A percentile compares a stretch with the other conserved stretches of the same genome.
phyloP scores from a whole-genome alignment of 73 alveolate species.

The Effrenium voratum region DNA sequence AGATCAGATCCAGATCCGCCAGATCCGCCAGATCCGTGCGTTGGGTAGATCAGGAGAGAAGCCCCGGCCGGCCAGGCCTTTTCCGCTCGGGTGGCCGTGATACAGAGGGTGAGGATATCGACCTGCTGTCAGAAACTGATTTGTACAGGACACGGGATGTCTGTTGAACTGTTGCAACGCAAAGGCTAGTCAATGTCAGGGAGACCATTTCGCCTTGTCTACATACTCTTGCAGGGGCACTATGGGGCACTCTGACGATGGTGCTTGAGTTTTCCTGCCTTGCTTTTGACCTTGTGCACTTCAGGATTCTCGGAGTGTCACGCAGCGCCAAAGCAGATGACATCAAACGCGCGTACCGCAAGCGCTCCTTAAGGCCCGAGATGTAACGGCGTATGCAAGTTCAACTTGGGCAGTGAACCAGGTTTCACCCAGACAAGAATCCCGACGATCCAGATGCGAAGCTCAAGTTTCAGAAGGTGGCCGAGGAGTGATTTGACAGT shows the following conservation, averaged over 20 bases:
- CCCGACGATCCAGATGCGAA: conserved; percentile 82
- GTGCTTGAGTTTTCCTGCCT: no score
- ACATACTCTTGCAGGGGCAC: no score
- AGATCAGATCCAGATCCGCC: background rate
- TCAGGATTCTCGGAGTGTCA: conserved; percentile 66
- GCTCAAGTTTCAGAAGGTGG: conserved; percentile 77
- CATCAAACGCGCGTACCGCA: conserved; percentile 91
- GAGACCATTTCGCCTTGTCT: no score
- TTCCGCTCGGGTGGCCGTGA: conserved; percentile 55
- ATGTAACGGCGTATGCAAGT: background rate
- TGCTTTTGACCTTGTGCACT: no score
- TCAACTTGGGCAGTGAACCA: background rate
- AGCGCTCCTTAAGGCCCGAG: conserved; percentile 72
- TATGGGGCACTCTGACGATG: no score
- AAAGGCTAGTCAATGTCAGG: no score
- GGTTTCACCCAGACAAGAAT: conserved; percentile 54
- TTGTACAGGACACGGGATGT: conserved; percentile 30
- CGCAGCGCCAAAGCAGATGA: conserved; percentile 86
- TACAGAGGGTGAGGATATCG: conserved; percentile 54
- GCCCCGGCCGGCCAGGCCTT: background rate
- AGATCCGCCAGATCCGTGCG: background rate
- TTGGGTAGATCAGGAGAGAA: background rate
- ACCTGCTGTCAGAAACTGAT: conserved; percentile 66
- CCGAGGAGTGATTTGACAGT: background rate
- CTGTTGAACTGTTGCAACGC: no score